Conservation (phyloP, 371 early-diverging fungal genomes). For the Umbelopsis sp. region DNA sequence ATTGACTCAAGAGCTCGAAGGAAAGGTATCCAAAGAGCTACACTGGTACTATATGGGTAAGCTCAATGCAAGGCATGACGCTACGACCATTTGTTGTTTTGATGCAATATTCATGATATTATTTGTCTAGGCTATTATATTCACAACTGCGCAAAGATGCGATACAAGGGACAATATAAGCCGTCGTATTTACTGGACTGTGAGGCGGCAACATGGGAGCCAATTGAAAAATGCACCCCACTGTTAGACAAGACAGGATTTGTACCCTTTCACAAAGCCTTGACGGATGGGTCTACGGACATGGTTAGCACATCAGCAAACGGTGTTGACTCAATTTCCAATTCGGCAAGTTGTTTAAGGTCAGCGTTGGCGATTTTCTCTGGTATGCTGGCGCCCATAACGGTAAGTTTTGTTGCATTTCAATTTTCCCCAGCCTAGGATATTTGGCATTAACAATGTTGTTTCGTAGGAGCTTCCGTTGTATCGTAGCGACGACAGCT, state of each 20-base stretch:
- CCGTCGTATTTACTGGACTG: conserved; percentile 85
- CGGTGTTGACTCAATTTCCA: neutral
- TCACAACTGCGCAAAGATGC: conserved; percentile 90
- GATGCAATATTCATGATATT: neutral
- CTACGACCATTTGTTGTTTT: too few species aligned
- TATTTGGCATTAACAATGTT: neutral
- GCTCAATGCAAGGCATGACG: neutral
- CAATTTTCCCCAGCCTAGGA: neutral
- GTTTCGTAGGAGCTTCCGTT: neutral
- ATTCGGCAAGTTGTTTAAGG: neutral
- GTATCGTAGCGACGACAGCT: neutral
- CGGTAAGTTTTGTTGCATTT: neutral
- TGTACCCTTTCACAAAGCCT: conserved; percentile 1
- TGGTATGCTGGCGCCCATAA: conserved; percentile 12
- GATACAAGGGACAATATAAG: conserved; percentile 86
- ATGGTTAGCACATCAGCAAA: neutral
- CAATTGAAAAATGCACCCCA: conserved; percentile 30
- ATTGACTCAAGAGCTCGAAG: conserved; percentile 44
- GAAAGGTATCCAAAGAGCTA: conserved; percentile 37
- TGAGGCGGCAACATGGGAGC: conserved; percentile 47
- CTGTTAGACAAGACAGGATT: conserved; percentile 27
- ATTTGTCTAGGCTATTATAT: conserved; percentile 78
- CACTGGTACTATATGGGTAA: conserved; percentile 89
- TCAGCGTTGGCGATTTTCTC: neutral
- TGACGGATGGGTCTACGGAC: neutral